These are phyloP conservation scores for Crithidia brevicula DNA, from an alignment of 208 protist species.

Conservation along the genomic window DNA sequence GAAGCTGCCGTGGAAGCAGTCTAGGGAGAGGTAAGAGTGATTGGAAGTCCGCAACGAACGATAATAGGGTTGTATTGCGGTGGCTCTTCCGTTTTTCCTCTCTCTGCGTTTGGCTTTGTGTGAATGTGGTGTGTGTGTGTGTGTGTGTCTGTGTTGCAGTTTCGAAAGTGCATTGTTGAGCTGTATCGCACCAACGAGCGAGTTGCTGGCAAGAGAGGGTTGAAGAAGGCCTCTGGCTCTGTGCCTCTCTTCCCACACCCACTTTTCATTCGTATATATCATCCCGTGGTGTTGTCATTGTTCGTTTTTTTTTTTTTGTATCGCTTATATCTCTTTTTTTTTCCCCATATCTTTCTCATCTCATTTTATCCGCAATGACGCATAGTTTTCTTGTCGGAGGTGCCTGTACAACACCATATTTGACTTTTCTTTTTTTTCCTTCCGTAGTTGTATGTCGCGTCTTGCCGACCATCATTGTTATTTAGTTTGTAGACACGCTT, in stretches of 20 bases:
- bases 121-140: too few species aligned
- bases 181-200: too few species aligned
- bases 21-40: slow-evolving; percentile 3
- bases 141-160: too few species aligned
- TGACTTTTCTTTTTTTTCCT: slow-evolving; percentile 20
- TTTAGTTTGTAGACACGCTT: too few species aligned
- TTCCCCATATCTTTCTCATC: too few species aligned
- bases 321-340: neutral
- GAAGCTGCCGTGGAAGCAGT: slow-evolving; percentile 17
- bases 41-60: too few species aligned
- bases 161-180: too few species aligned
- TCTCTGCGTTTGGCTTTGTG: too few species aligned
- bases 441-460: neutral
- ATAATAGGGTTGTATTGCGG: too few species aligned
- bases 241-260: neutral
- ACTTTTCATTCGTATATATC: neutral
- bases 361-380: neutral
- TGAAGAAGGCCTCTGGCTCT: too few species aligned
- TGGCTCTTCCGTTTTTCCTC: neutral
- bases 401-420: too few species aligned
- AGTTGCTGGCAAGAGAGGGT: too few species aligned
- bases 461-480: neutral
- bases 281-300: neutral
- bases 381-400: neutral
- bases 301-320: neutral